Percentiles rank a stretch among this genome's conserved stretches.
Evolutionary conservation across 306 rosid genomes (phyloP).

Genomic region (Casuarina equisetifolia): DNA sequence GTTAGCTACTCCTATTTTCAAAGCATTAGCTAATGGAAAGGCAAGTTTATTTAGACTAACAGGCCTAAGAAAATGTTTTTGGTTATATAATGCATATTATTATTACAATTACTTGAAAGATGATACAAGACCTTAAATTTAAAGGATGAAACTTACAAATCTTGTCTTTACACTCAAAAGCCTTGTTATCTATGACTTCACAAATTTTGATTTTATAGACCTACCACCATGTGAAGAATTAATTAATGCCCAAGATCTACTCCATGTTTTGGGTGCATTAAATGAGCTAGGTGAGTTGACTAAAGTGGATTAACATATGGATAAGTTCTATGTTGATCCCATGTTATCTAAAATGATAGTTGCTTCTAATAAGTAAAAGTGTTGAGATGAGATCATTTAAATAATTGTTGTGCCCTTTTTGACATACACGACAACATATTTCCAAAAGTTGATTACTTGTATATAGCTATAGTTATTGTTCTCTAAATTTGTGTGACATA

Average conservation of each 20-base stretch:
- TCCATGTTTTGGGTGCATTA: slow-evolving; percentile 78
- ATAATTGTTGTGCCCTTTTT: too few species aligned
- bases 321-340: slow-evolving; percentile 95
- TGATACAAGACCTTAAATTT: slow-evolving; percentile 85
- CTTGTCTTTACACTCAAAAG: slow-evolving; percentile 85
- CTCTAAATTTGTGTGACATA: too few species aligned
- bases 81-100: slow-evolving; percentile 69
- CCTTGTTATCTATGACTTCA: slow-evolving; percentile 79
- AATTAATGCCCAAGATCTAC: slow-evolving; percentile 83
- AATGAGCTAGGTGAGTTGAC: slow-evolving; percentile 89
- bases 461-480: too few species aligned
- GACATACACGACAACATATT: too few species aligned
- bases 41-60: slow-evolving; percentile 97
- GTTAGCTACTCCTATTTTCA: slow-evolving; percentile 30
- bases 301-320: slow-evolving; percentile 87
- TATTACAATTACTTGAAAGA: slow-evolving; percentile 75
- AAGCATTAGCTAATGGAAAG: slow-evolving; percentile 93
- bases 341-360: slow-evolving; percentile 91
- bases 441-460: too few species aligned
- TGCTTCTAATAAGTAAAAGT: slow-evolving; percentile 80
- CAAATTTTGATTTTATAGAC: slow-evolving; percentile 93
- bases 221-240: slow-evolving; percentile 96
- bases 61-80: slow-evolving; percentile 43
- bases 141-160: slow-evolving; percentile 88
- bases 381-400: slow-evolving; percentile 84